These are phyloP conservation scores for Pichia terricola DNA, from an alignment of 1,139 yeast species.

Conservation along the genomic window DNA sequence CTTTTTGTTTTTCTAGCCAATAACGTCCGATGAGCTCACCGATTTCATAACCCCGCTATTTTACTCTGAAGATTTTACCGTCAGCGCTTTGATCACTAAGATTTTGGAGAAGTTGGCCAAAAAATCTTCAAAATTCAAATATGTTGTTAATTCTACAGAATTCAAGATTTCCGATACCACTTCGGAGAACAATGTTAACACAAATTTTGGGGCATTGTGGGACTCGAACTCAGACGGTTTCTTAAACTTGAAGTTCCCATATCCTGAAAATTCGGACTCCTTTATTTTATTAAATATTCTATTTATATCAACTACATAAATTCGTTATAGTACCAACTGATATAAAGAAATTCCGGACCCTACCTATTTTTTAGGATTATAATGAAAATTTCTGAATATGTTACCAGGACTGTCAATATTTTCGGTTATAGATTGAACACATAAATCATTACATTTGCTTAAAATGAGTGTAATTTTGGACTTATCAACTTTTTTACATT, in stretches of 20 bases:
- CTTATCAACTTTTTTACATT: constrained; percentile 28
- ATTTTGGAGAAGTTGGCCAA: constrained; percentile 20
- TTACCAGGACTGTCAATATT: constrained; percentile 5
- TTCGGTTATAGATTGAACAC: constrained; percentile 5
- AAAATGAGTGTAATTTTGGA: constrained; percentile 10
- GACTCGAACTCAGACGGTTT: constrained; percentile 30
- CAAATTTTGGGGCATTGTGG: constrained; percentile 31
- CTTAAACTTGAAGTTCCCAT: constrained; percentile 19
- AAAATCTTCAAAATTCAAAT: constrained; percentile 30
- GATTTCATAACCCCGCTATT: background rate
- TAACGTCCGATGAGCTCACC: background rate
- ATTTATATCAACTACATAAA: constrained; percentile 3
- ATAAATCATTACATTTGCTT: constrained; percentile 16
- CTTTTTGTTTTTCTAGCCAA: background rate
- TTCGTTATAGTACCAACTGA: background rate
- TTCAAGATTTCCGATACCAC: constrained; percentile 8
- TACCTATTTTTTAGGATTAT: constrained; percentile 3
- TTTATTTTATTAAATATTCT: constrained; percentile 9
- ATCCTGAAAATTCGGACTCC: constrained; percentile 1
- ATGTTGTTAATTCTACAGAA: constrained; percentile 23
- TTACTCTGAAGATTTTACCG: no score
- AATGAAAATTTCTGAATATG: constrained; percentile 8
- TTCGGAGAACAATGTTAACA: constrained; percentile 18
- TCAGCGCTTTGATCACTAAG: background rate
- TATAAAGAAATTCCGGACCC: no score